Evolutionary conservation across 805 yeast genomes (phyloP).

Genomic region (Wickerhamiella cacticola): DNA sequence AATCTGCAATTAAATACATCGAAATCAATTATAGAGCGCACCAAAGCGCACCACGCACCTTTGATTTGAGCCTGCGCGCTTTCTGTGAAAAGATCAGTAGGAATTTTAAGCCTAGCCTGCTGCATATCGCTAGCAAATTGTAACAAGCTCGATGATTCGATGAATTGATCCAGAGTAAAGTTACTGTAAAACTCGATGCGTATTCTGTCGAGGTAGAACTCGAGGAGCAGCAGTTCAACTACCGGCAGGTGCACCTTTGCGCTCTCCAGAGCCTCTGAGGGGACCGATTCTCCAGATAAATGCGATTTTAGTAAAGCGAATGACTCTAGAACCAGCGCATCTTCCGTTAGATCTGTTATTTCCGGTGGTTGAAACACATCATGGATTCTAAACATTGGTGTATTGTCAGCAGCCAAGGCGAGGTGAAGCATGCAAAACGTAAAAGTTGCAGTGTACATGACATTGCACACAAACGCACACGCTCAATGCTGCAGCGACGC

Average conservation of each 20-base stretch:
- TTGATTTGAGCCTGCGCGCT: background rate
- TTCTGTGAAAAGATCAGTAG: background rate
- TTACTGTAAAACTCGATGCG: background rate
- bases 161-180: background rate
- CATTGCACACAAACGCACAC: background rate
- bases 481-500: background rate
- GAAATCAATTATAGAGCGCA: conserved; percentile 16
- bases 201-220: conserved; percentile 8
- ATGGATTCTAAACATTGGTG: conserved; percentile 5
- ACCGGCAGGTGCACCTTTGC: background rate
- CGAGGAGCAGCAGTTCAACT: conserved; percentile 7
- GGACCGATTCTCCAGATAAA: conserved; percentile 2
- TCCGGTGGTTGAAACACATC: conserved; percentile 11
- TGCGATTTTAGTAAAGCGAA: background rate
- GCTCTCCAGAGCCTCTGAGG: conserved; percentile 5
- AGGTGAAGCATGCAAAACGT: too few species aligned
- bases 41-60: conserved; percentile 19
- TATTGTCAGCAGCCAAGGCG: background rate
- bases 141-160: background rate
- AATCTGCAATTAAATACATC: conserved; percentile 12
- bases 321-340: background rate
- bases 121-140: background rate
- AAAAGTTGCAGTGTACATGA: too few species aligned
- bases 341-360: conserved; percentile 2
- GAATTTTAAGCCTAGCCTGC: background rate